Conservation (phyloP, 495 filamentous ascomycete genomes). For the Neurospora sp. region DNA sequence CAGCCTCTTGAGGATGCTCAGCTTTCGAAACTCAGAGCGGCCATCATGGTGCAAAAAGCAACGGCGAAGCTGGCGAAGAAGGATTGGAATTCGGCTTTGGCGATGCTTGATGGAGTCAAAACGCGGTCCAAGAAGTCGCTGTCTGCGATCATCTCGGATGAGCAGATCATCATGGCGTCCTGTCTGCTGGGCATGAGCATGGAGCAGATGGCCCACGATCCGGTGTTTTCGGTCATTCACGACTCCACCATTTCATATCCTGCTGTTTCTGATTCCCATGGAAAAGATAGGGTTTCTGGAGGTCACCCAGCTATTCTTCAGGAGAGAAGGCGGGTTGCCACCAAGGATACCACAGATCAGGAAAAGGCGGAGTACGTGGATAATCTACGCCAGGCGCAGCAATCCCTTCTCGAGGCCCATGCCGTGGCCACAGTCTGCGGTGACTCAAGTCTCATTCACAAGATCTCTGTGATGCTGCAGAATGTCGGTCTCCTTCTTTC, state of each 20-base stretch:
- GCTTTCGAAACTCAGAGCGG: constrained; percentile 47
- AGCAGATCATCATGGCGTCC: constrained; percentile 48
- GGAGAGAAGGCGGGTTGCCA: background rate
- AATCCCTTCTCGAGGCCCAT: constrained; percentile 46
- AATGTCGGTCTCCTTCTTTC: constrained; percentile 57
- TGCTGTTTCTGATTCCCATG: constrained; percentile 36
- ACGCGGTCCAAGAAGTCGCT: constrained; percentile 23
- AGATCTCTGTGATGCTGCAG: constrained; percentile 48
- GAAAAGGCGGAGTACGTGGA: constrained; percentile 41
- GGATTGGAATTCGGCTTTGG: constrained; percentile 43
- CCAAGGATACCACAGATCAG: constrained; percentile 18
- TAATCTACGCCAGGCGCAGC: constrained; percentile 50
- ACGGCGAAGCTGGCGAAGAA: constrained; percentile 43
- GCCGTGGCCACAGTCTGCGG: constrained; percentile 39
- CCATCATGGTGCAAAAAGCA: constrained; percentile 57
- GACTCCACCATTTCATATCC: constrained; percentile 87
- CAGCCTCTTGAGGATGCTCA: constrained; percentile 37
- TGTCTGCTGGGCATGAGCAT: constrained; percentile 49
- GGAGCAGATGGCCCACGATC: constrained; percentile 62
- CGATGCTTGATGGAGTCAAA: constrained; percentile 38
- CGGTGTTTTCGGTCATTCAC: constrained; percentile 77
- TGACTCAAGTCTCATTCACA: constrained; percentile 39
- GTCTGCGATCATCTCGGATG: constrained; percentile 29
- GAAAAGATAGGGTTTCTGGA: constrained; percentile 13
- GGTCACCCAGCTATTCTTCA: background rate